A percentile compares a stretch with the other conserved stretches of the same genome.
These are phyloP conservation scores for Trichoderma atrobrunneum DNA, from an alignment of 2,329 filamentous ascomycete genomes.

Conservation along the genomic window DNA sequence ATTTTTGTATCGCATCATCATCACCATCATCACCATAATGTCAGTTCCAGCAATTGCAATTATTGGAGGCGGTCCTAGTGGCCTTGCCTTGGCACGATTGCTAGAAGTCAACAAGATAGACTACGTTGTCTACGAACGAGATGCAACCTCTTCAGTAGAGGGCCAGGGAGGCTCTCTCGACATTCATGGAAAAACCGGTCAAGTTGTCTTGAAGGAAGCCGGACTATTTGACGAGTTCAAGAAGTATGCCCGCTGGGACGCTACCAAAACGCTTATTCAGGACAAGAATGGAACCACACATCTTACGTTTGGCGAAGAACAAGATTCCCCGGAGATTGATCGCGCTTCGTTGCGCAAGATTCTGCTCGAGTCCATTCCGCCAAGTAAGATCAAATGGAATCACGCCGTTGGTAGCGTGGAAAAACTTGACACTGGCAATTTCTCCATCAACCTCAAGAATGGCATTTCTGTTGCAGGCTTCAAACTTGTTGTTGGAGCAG, in stretches of 20 bases:
- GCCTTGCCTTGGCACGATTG: conserved; percentile 45
- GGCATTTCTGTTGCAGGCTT: conserved; percentile 34
- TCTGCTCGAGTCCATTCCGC: conserved; percentile 42
- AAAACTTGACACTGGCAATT: conserved; percentile 23
- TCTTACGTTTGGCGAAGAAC: conserved; percentile 28
- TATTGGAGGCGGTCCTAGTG: conserved; percentile 45
- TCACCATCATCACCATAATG: neutral
- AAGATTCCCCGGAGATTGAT: conserved; percentile 39
- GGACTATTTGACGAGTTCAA: conserved; percentile 49
- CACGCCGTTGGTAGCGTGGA: conserved; percentile 18
- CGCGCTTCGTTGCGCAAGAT: conserved; percentile 41
- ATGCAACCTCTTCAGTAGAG: conserved; percentile 39
- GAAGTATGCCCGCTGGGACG: conserved; percentile 44
- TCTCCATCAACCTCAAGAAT: conserved; percentile 40
- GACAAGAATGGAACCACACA: conserved; percentile 40
- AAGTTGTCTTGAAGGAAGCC: conserved; percentile 50
- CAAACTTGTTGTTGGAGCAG: conserved; percentile 38
- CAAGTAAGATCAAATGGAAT: conserved; percentile 42
- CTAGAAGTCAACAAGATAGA: conserved; percentile 46
- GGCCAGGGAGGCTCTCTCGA: conserved; percentile 55
- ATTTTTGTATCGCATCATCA: neutral
- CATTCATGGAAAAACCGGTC: conserved; percentile 50
- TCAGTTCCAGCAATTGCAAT: conserved; percentile 40
- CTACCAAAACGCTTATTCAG: conserved; percentile 48
- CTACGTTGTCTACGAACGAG: conserved; percentile 50